Conservation (phyloP, 495 filamentous ascomycete species). For the Aspergillus cavernicola region DNA sequence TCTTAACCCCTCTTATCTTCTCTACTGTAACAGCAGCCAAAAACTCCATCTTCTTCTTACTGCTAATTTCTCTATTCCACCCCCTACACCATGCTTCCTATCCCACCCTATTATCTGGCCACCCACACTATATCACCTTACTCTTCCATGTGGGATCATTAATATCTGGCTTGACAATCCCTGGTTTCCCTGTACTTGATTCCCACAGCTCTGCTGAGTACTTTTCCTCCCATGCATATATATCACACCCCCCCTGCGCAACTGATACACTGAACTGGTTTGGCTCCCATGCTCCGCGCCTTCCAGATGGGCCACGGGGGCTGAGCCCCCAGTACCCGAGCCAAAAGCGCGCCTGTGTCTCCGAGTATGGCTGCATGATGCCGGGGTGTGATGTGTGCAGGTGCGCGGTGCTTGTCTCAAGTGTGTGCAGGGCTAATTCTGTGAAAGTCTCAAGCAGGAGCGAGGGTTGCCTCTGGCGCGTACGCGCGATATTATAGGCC, state of each 20-base stretch:
- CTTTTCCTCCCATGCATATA: slow-evolving; percentile 18
- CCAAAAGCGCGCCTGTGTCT: slow-evolving; percentile 24
- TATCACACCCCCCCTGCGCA: slow-evolving; percentile 22
- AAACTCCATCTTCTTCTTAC: slow-evolving; percentile 24
- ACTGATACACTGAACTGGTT: slow-evolving; percentile 15
- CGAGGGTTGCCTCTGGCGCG: slow-evolving; percentile 14
- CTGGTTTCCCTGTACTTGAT: slow-evolving; percentile 7
- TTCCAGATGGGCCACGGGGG: background rate
- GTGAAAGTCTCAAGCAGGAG: slow-evolving; percentile 18
- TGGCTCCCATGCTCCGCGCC: slow-evolving; percentile 4
- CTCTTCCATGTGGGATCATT: slow-evolving; percentile 16
- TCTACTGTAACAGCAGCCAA: slow-evolving; percentile 24
- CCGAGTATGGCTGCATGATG: slow-evolving; percentile 18
- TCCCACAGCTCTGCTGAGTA: slow-evolving; percentile 18
- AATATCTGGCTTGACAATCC: slow-evolving; percentile 18
- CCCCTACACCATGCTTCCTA: slow-evolving; percentile 20
- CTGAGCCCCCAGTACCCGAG: slow-evolving; percentile 14
- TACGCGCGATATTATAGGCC: slow-evolving; percentile 18
- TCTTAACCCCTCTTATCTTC: no score
- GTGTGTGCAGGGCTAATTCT: slow-evolving; percentile 19
- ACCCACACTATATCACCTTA: slow-evolving; percentile 20
- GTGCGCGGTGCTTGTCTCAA: slow-evolving; percentile 19
- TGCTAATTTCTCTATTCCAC: slow-evolving; percentile 22
- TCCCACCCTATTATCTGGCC: slow-evolving; percentile 19
- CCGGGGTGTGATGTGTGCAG: slow-evolving; percentile 15